Conservation (phyloP, 2,329 filamentous ascomycete species). For the Tolypocladium amazonense region DNA sequence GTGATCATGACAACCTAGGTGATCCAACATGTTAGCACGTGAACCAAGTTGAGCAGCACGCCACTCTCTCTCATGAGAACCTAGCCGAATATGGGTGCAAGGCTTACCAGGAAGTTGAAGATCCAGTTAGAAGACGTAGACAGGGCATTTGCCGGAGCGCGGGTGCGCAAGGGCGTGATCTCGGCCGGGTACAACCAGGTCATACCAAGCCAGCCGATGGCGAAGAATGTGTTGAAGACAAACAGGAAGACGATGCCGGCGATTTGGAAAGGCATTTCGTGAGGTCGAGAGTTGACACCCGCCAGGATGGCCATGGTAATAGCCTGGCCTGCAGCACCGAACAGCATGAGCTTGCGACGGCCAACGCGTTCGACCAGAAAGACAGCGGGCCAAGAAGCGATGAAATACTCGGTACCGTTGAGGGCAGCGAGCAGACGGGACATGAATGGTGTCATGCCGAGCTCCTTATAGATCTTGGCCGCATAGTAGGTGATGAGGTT, state of each 20-base stretch:
- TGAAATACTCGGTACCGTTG: conserved; percentile 40
- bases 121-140: conserved; percentile 47
- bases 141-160: conserved; percentile 49
- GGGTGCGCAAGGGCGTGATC: conserved; percentile 56
- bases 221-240: conserved; percentile 48
- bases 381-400: conserved; percentile 50
- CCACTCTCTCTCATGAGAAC: background rate
- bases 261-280: conserved; percentile 39
- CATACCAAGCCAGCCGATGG: conserved; percentile 47
- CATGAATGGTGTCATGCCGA: conserved; percentile 41
- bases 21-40: background rate
- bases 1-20: conserved; percentile 48
- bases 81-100: background rate
- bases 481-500: conserved; percentile 55
- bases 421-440: conserved; percentile 44
- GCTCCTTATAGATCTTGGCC: conserved; percentile 44
- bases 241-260: conserved; percentile 58
- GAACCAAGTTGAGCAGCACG: background rate
- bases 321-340: conserved; percentile 53
- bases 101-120: conserved; percentile 45
- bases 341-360: conserved; percentile 60
- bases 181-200: conserved; percentile 57
- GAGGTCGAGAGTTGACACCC: conserved; percentile 41
- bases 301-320: conserved; percentile 53
- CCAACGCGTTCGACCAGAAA: conserved; percentile 57